Evolutionary conservation across 805 yeast genomes (phyloP), one percentile per base, ranked within the genome.

Genomic region (Ogataea allantospora): DNA sequence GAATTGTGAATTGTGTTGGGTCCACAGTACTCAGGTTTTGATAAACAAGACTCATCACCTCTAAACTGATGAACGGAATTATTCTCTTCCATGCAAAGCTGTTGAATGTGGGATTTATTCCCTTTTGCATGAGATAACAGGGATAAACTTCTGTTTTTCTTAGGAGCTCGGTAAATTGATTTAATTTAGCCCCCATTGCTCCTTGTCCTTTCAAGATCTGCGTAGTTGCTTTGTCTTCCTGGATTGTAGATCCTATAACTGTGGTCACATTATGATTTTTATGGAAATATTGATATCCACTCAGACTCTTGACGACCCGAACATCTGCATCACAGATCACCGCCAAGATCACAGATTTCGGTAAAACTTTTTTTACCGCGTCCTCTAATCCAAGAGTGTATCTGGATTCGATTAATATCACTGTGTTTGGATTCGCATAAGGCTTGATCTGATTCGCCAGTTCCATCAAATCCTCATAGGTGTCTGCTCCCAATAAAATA

Each of bases 1-100:
- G 31, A 10, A 57, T 36, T 2, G 42, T 9, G 1, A 24, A 11
- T 7, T 41, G 42, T 1, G 38, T 12, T 1, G 29, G 8, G 25
- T 50, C 42, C 1, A 31, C 17, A 4, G 43, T 23, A 17, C 44
- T 44, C 27, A 54, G 14, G 11, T 47, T 46, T 7, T 50, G 42
- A 31, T 52, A 58, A 11, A 58, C 31, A 11, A 60, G 24, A 2
- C 53, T 31, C 27, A 52, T 16, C 3, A 51, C 38, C 14, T 50
- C 56, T 36, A 59, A 39, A n/a, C 35, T 28, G n/a, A 54, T 24
- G 31, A 54, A 55, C 1, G 57, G 45, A 9, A 59, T 40, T n/a
- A 56, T 42, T 30, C 52, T 37, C 24, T 55, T 59, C 65, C 65
- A 60, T 2, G 53, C 51, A 39, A 40, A 48, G 27, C 57, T 52